A percentile compares a stretch with the other conserved stretches of the same genome.
phyloP scores from a whole-genome alignment of 2,329 filamentous ascomycete genomes.

The Aspergillus ochraceus region DNA sequence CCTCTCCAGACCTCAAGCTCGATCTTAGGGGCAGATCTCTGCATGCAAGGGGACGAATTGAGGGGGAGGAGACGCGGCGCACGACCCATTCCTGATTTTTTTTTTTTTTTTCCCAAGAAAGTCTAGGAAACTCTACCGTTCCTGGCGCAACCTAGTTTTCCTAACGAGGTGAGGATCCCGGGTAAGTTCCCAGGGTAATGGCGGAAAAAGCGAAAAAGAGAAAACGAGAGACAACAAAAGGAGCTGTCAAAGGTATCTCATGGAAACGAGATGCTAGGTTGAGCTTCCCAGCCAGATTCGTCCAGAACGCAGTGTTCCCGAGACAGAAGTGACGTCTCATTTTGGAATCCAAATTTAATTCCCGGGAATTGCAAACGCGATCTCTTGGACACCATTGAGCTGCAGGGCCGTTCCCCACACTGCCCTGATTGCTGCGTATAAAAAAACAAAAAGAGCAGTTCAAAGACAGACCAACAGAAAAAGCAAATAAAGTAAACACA shows the following conservation, averaged over 20 bases:
- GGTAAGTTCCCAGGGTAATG: background rate
- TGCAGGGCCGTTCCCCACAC: background rate
- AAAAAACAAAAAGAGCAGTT: background rate
- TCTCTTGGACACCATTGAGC: background rate
- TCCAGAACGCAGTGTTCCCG: background rate
- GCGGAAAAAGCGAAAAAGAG: background rate
- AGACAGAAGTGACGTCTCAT: slow-evolving; percentile 7
- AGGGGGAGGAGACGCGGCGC: background rate
- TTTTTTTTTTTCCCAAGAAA: too few relatives aligned
- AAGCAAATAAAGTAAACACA: background rate
- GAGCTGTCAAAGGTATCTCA: background rate
- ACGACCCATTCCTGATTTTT: background rate
- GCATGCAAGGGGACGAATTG: background rate
- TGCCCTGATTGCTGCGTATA: slow-evolving; percentile 6
- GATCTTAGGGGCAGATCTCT: background rate
- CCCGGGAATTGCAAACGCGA: slow-evolving; percentile 1
- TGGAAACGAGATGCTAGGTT: slow-evolving; percentile 1
- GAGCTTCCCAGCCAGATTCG: slow-evolving; percentile 9
- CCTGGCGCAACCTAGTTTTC: background rate
- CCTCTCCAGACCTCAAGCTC: background rate
- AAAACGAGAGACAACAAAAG: background rate
- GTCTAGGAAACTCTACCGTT: background rate
- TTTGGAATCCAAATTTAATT: background rate
- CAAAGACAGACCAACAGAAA: slow-evolving; percentile 4
- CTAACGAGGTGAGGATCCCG: background rate